phyloP scores from a whole-genome alignment of 139 green algal genomes.

The Coccomyxa sp. region DNA sequence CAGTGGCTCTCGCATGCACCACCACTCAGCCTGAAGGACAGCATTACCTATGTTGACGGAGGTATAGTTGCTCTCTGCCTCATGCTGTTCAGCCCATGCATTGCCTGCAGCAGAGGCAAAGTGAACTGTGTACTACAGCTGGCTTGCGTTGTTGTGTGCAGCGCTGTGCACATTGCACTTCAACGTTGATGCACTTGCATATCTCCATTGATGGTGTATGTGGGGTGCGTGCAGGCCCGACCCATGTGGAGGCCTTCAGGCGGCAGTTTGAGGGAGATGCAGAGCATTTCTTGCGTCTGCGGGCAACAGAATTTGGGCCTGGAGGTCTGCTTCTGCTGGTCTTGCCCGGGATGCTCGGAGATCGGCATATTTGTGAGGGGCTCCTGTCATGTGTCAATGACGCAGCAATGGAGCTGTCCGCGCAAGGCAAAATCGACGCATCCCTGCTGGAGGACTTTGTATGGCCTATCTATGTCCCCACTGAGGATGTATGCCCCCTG shows the following conservation, averaged over 20 bases:
- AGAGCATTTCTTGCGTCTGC: neutral
- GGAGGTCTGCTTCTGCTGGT: neutral
- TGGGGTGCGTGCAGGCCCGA: neutral
- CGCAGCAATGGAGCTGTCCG: neutral
- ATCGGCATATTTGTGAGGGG: neutral
- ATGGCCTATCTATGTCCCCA: neutral
- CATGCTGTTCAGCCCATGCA: no score
- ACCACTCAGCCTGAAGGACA: neutral
- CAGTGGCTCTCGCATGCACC: neutral
- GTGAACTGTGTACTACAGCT: no score
- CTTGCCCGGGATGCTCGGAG: neutral
- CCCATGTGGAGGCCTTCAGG: neutral
- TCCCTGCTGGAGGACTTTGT: neutral
- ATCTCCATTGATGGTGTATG: no score
- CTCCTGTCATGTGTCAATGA: neutral
- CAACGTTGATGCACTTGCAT: no score
- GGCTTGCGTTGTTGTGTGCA: no score
- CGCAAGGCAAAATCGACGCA: neutral
- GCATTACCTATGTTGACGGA: neutral
- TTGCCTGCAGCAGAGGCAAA: no score
- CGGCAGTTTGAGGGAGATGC: neutral
- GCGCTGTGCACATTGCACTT: no score
- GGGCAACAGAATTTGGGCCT: neutral
- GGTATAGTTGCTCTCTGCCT: neutral
- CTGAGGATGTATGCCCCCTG: neutral